Conservation (phyloP, 2,329 filamentous ascomycete species). For the Camillea tinctor region DNA sequence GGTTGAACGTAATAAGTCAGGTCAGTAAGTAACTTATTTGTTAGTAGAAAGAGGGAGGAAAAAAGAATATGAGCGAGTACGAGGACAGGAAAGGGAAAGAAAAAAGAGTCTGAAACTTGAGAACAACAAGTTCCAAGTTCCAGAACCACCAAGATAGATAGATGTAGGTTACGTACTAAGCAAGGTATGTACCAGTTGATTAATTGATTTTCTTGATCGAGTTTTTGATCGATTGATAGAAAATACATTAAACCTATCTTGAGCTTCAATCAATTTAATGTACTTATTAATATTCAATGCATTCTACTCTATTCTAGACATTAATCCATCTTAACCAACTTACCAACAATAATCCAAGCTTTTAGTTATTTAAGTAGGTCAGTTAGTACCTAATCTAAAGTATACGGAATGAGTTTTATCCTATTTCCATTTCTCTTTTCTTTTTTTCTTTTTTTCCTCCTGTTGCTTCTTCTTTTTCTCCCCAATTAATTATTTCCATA, state of each 20-base stretch:
- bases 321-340: too few species aligned
- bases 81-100: conserved; percentile 1
- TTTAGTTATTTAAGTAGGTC: too few species aligned
- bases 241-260: background rate
- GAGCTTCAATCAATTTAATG: too few species aligned
- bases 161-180: background rate
- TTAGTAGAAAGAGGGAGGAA: conserved; percentile 2
- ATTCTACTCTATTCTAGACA: too few species aligned
- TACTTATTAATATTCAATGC: too few species aligned
- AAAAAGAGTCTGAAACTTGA: conserved; percentile 6
- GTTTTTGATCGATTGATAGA: too few species aligned
- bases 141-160: background rate
- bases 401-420: background rate
- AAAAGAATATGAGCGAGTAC: background rate
- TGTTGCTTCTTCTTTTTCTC: too few species aligned
- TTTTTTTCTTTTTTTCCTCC: background rate
- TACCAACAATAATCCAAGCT: too few species aligned
- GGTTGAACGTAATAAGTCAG: too few species aligned
- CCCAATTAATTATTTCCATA: too few species aligned
- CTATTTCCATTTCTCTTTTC: background rate
- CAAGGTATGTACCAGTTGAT: background rate
- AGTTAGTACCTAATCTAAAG: background rate
- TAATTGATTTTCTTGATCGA: too few species aligned
- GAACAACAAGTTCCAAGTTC: conserved; percentile 2
- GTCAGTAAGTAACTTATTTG: too few species aligned